A percentile compares a stretch with the other conserved stretches of the same genome.
These are phyloP conservation scores for Andrographis paniculata DNA, from an alignment of 305 asterid genomes.

Conservation along the genomic window DNA sequence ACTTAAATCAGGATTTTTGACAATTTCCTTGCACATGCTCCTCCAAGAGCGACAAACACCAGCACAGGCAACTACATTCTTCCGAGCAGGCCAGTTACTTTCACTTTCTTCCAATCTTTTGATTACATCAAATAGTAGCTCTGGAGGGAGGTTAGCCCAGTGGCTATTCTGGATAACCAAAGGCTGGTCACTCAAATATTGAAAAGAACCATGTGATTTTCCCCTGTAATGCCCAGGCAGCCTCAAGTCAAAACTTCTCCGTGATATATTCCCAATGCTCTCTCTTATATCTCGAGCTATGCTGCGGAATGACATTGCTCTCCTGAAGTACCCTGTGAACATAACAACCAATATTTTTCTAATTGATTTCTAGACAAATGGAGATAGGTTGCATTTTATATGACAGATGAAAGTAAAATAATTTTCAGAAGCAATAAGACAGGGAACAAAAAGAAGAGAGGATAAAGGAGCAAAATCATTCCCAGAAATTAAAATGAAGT, in stretches of 20 bases:
- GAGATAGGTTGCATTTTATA: conserved; percentile 20
- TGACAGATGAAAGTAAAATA: conserved; percentile 15
- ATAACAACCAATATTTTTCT: not conserved
- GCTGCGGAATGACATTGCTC: conserved; percentile 81
- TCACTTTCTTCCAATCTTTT: conserved; percentile 93
- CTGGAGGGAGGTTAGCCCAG: conserved; percentile 97
- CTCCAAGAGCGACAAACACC: conserved; percentile 96
- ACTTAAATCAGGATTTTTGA: conserved; percentile 60
- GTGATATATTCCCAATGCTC: conserved; percentile 80
- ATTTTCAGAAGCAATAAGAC: conserved; percentile 15
- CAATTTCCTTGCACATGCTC: conserved; percentile 83
- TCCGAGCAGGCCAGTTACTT: conserved; percentile 84
- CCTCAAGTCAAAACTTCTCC: conserved; percentile 78
- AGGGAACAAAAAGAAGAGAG: conserved; percentile 14
- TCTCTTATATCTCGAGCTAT: conserved; percentile 83
- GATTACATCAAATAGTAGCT: conserved; percentile 79
- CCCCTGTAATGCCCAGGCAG: conserved; percentile 68
- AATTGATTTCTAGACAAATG: conserved; percentile 15
- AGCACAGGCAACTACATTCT: conserved; percentile 52
- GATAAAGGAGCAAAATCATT: conserved; percentile 20
- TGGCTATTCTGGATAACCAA: conserved; percentile 58
- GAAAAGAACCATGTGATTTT: conserved; percentile 70
- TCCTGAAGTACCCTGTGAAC: conserved; percentile 19
- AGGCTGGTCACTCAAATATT: conserved; percentile 51
- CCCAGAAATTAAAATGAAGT: conserved; percentile 16